These are phyloP conservation scores for Periglandula ipomoeae DNA, from an alignment of 2,329 filamentous ascomycete genomes.

Conservation along the genomic window DNA sequence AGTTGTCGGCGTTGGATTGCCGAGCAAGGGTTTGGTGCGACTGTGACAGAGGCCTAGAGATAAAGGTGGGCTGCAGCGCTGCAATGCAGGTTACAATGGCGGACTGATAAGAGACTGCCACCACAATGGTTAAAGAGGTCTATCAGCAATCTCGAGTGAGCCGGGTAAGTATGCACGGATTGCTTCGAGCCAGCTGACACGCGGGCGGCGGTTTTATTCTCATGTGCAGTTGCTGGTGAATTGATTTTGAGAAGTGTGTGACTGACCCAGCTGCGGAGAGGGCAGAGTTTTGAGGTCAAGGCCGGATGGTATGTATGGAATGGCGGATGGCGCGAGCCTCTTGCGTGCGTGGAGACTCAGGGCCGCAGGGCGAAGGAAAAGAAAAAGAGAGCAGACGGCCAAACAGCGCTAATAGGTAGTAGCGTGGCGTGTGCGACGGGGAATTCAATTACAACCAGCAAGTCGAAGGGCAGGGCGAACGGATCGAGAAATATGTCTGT, in stretches of 20 bases:
- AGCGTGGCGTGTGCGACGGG: background rate
- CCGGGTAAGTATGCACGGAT: background rate
- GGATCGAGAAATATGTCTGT: no score
- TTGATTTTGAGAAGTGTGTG: background rate
- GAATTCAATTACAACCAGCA: background rate
- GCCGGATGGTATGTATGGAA: conserved; percentile 4
- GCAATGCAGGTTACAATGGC: background rate
- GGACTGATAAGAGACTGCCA: conserved; percentile 1
- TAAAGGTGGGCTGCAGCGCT: conserved; percentile 2
- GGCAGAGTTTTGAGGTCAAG: conserved; percentile 8
- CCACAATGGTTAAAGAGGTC: background rate
- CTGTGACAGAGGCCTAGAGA: background rate
- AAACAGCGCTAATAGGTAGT: background rate
- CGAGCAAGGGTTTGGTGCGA: background rate
- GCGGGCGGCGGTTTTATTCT: background rate
- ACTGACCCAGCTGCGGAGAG: background rate
- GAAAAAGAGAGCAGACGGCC: background rate
- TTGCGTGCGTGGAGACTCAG: conserved; percentile 2
- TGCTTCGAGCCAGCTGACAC: background rate
- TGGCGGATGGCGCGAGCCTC: conserved; percentile 4
- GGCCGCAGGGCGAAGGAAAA: background rate
- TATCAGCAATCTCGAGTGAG: background rate
- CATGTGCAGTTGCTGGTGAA: background rate
- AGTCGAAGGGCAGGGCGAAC: no score
- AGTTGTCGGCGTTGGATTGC: background rate